phyloP scores from a whole-genome alignment of 2,329 filamentous ascomycete species.

The Knufia fluminis region DNA sequence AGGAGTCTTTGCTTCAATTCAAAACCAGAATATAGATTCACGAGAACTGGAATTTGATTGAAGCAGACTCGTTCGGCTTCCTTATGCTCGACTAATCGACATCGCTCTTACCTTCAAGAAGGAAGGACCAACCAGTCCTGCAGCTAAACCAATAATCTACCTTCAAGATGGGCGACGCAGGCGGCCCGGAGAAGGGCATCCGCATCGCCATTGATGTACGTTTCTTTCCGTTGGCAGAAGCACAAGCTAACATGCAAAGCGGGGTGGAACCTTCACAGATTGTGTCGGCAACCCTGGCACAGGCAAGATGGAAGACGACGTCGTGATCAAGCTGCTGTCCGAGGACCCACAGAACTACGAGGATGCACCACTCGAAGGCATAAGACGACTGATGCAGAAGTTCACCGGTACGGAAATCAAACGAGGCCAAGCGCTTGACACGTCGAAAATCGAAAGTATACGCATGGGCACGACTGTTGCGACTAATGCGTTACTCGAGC shows the following conservation, averaged over 20 bases:
- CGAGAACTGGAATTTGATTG: no score
- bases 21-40: no score
- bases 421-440: conserved; percentile 70
- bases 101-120: no score
- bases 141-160: not conserved
- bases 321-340: conserved; percentile 79
- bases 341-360: conserved; percentile 85
- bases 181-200: conserved; percentile 23
- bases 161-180: conserved; percentile 19
- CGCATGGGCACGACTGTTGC: conserved; percentile 94
- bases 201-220: conserved; percentile 32
- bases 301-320: conserved; percentile 60
- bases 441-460: conserved; percentile 75
- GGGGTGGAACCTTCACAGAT: conserved; percentile 87
- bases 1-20: no score
- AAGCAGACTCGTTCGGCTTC: no score
- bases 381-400: conserved; percentile 71
- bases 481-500: conserved; percentile 80
- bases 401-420: conserved; percentile 69
- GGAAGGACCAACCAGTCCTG: not conserved
- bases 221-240: conserved; percentile 3
- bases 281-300: conserved; percentile 73
- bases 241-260: conserved; percentile 32
- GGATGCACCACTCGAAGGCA: conserved; percentile 85
- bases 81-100: no score